Percentiles rank a stretch among this genome's conserved stretches.
phyloP scores from a whole-genome alignment of 1,284 basidiomycete genomes.

The Pterulicium gracile region DNA sequence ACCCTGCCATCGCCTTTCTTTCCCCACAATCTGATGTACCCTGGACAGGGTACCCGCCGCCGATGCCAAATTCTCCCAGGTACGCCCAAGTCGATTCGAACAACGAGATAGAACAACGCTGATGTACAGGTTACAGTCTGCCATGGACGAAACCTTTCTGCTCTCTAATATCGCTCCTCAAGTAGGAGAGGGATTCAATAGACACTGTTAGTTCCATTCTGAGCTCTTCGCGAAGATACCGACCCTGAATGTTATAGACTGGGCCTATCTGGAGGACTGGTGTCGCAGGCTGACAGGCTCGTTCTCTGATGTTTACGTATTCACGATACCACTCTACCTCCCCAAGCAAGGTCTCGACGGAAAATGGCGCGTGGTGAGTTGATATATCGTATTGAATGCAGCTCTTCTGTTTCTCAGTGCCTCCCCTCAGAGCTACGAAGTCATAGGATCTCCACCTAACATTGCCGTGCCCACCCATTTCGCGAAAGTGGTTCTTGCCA shows the following conservation, averaged over 20 bases:
- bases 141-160: constrained; percentile 96
- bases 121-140: constrained; percentile 36
- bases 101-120: background rate
- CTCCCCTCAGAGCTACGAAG: constrained; percentile 66
- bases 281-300: constrained; percentile 78
- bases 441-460: constrained; percentile 87
- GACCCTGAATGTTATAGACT: constrained; percentile 44
- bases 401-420: constrained; percentile 2
- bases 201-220: constrained; percentile 65
- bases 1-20: background rate
- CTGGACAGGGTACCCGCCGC: constrained; percentile 95
- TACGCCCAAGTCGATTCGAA: constrained; percentile 14
- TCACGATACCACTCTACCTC: constrained; percentile 96
- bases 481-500: constrained; percentile 87
- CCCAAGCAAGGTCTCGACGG: constrained; percentile 79
- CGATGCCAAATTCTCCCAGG: constrained; percentile 85
- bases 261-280: constrained; percentile 96
- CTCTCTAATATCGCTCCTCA: constrained; percentile 97
- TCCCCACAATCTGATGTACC: too few species aligned
- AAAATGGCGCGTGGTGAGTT: constrained; percentile 86
- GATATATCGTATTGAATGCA: constrained; percentile 4
- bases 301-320: constrained; percentile 94
- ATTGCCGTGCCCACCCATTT: constrained; percentile 96
- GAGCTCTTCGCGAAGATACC: constrained; percentile 2
- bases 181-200: constrained; percentile 95